Base-by-base conservation (phyloP, 2,329 filamentous ascomycete genomes). In the Fusarium nematophilum region DNA sequence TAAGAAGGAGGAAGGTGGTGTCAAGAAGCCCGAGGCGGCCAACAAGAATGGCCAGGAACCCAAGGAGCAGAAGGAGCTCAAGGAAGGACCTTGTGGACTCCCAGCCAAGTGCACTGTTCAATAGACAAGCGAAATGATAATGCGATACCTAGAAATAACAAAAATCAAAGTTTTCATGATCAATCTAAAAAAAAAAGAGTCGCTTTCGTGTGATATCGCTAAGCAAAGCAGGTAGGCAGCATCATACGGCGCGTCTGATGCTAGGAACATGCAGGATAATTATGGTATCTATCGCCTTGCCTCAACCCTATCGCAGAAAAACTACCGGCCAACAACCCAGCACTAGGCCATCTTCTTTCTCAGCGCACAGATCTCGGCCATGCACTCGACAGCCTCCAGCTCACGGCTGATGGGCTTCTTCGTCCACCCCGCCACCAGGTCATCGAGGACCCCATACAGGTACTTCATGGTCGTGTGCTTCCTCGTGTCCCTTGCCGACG, bases 11-110 rank as follows among this genome's bases (percentile, higher is more conserved):
- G 59, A 68, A 37, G 40, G 62, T 30, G 54, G n/a, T n/a, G n/a
- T n/a, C n/a, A n/a, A n/a, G n/a, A n/a, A n/a, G n/a, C n/a, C n/a
- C n/a, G n/a, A n/a, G n/a, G n/a, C n/a, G n/a, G n/a, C 59, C 34
- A 57, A 68, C 50, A 55, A 62, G 36, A 57, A 61, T 21, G 46
- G 38, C 44, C 52, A 59, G 53, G 67, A 53, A 57, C 60, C 48
- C 60, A 62, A 72, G 49, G 70, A 75, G 64, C 70, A 76, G 53
- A 74, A 77, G 45, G 73, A 83, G 60, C 76, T 81, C 48, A 83
- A 83, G 52, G 85, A 89, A 70, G 89, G 91, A 0, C 90, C 90
- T 38, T 96, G 92, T 72, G 91, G 92, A 17, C 78, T 95, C 67
- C 91, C 92, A 26, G 78, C 80, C 45, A 93, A 93, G 72, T 95